Evolutionary conservation across 768 basidiomycete genomes (phyloP).

Genomic region (Mycena floridula): DNA sequence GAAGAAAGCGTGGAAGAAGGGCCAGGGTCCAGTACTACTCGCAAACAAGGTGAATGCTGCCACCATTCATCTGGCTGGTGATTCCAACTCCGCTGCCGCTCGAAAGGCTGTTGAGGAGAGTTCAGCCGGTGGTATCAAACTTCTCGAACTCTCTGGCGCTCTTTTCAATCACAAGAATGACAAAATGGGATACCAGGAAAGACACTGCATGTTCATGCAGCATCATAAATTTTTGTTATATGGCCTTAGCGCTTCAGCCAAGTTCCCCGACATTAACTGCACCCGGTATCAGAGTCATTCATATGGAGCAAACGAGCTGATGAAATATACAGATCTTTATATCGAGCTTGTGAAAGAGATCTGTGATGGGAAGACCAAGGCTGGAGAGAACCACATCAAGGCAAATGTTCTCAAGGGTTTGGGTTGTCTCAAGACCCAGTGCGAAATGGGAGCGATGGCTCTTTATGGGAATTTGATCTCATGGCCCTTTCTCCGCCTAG

Average conservation of each 20-base stretch:
- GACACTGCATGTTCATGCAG: constrained; percentile 4
- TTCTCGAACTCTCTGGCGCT: constrained; percentile 9
- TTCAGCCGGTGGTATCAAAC: constrained; percentile 11
- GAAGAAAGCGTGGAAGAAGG: background rate
- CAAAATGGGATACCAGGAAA: constrained; percentile 17
- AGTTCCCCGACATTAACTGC: constrained; percentile 14
- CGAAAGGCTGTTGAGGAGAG: constrained; percentile 7
- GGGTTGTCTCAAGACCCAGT: background rate
- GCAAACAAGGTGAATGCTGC: constrained; percentile 16
- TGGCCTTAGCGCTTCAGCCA: background rate
- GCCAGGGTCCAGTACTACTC: constrained; percentile 6
- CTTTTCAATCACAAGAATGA: constrained; percentile 18
- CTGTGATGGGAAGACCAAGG: background rate
- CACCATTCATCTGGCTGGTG: background rate
- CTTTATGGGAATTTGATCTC: background rate
- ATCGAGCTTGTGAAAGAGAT: background rate
- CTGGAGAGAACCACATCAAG: constrained; percentile 1
- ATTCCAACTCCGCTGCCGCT: constrained; percentile 2
- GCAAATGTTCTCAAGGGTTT: background rate
- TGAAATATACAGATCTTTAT: background rate
- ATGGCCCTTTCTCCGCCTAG: background rate
- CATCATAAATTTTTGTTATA: background rate
- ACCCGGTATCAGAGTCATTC: constrained; percentile 11
- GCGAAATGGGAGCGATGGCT: background rate
- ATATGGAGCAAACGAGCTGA: background rate